phyloP scores from a whole-genome alignment of 129 eudicot genomes.

The Glebionis coronaria region DNA sequence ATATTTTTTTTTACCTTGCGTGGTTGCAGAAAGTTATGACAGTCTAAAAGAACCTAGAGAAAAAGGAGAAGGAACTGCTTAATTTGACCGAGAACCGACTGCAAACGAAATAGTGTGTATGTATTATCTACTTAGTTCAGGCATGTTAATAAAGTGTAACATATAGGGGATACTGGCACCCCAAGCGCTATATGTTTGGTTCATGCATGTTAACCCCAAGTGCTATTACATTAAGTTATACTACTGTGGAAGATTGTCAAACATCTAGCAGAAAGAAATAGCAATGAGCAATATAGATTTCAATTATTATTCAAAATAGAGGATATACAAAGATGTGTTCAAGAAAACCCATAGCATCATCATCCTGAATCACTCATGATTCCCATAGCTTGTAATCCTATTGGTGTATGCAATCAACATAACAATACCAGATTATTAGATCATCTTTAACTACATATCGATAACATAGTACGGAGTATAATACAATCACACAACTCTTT shows the following conservation, averaged over 20 bases:
- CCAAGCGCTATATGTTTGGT: too few relatives aligned
- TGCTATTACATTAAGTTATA: too few relatives aligned
- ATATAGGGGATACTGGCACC: too few relatives aligned
- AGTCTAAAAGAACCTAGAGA: too few relatives aligned
- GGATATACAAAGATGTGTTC: constrained; percentile 25
- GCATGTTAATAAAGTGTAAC: too few relatives aligned
- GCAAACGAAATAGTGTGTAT: too few relatives aligned
- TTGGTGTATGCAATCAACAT: constrained; percentile 45
- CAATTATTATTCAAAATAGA: constrained; percentile 10
- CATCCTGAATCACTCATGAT: constrained; percentile 63
- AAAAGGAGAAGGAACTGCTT: too few relatives aligned
- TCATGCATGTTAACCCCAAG: too few relatives aligned
- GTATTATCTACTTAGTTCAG: too few relatives aligned
- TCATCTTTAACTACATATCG: background rate
- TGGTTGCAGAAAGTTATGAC: too few relatives aligned
- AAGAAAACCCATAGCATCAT: constrained; percentile 3
- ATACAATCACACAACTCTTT: background rate
- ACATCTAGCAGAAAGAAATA: background rate
- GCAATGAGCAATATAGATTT: constrained; percentile 2
- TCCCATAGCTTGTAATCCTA: constrained; percentile 75
- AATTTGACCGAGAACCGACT: too few relatives aligned
- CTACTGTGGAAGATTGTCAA: background rate
- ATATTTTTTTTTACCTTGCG: too few relatives aligned
- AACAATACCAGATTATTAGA: background rate
- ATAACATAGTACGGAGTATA: background rate